These are phyloP conservation scores for Mortierella sp. DNA, from an alignment of 371 early-diverging fungal genomes.

Conservation along the genomic window DNA sequence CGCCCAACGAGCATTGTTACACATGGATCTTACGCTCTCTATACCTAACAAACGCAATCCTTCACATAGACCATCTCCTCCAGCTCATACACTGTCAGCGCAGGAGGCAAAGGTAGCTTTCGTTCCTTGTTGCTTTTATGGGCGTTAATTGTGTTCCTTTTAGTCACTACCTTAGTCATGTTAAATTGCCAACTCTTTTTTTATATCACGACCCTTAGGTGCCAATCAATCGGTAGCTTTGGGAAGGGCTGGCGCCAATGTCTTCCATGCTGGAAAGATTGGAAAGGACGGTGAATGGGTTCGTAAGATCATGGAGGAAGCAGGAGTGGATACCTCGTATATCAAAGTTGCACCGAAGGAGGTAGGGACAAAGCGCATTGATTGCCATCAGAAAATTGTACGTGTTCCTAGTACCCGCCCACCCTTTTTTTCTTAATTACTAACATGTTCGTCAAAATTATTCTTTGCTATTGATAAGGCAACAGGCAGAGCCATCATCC, in stretches of 20 bases:
- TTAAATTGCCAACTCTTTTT: background rate
- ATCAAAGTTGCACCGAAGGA: slow-evolving; percentile 55
- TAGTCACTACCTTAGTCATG: background rate
- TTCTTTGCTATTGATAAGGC: slow-evolving; percentile 56
- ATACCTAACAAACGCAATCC: background rate
- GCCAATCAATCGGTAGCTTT: slow-evolving; percentile 89
- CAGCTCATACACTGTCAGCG: slow-evolving; percentile 66
- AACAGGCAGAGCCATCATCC: slow-evolving; percentile 92
- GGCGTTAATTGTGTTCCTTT: too few species aligned
- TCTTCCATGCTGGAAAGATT: slow-evolving; percentile 84
- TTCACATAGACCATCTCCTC: slow-evolving; percentile 76
- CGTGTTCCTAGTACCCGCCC: background rate
- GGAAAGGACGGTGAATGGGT: slow-evolving; percentile 91
- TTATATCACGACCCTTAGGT: slow-evolving; percentile 55
- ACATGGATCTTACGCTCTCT: background rate
- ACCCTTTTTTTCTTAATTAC: background rate
- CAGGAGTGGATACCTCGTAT: slow-evolving; percentile 65
- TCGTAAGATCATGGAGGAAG: slow-evolving; percentile 60
- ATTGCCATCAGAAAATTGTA: background rate
- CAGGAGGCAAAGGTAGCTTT: slow-evolving; percentile 87
- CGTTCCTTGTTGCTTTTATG: too few species aligned
- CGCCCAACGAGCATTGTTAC: too few species aligned
- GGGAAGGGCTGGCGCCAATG: slow-evolving; percentile 76
- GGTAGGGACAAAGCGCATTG: too few species aligned
- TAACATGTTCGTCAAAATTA: too few species aligned